Conservation (phyloP, 2,329 filamentous ascomycete genomes). For the Beauveria scarabaeidicola region DNA sequence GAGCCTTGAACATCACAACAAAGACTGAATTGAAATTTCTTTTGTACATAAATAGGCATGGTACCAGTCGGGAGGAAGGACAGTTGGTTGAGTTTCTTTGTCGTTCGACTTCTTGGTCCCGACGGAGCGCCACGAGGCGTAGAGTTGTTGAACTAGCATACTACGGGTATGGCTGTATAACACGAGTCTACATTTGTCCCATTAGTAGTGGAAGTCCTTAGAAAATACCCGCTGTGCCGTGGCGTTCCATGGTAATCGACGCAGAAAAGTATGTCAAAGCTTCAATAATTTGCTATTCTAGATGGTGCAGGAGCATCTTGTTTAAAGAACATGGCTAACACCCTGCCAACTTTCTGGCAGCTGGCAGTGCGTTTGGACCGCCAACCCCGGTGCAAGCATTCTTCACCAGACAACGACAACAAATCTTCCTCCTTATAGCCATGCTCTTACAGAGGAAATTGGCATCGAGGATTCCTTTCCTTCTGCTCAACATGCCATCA, state of each 20-base stretch:
- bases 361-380: neutral
- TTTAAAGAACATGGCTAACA: neutral
- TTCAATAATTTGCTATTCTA: no score
- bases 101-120: neutral
- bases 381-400: neutral
- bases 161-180: conserved; percentile 8
- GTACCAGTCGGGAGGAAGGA: conserved; percentile 1
- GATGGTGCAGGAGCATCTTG: neutral
- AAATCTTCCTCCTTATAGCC: neutral
- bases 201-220: no score
- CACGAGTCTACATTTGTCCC: neutral
- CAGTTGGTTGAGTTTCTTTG: conserved; percentile 1
- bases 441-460: neutral
- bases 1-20: conserved; percentile 34
- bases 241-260: no score
- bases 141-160: conserved; percentile 5
- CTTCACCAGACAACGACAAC: neutral
- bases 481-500: neutral
- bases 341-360: neutral
- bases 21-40: conserved; percentile 14
- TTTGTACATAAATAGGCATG: conserved; percentile 28
- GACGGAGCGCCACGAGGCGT: neutral
- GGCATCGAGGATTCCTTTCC: neutral
- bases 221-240: neutral
- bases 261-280: neutral